Conservation (phyloP, 208 protist genomes). For the Leishmania turanica region DNA sequence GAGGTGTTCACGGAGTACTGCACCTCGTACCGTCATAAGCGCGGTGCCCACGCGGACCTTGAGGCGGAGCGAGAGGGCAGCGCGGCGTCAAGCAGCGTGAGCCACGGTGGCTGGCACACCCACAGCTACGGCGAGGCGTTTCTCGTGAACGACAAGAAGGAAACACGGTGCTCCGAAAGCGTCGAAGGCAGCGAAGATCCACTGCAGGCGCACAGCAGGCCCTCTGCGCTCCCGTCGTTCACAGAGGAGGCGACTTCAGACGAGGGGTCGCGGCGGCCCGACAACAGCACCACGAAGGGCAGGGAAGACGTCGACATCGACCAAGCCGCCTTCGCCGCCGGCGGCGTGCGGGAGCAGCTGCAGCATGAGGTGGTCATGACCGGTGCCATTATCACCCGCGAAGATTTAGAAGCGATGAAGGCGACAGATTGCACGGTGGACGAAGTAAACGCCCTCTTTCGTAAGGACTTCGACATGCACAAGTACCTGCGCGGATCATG, state of each 20-base stretch:
- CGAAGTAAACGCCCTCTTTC: conserved; percentile 85
- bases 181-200: background rate
- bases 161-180: background rate
- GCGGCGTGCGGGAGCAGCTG: background rate
- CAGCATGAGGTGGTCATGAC: background rate
- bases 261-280: background rate
- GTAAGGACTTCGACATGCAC: conserved; percentile 68
- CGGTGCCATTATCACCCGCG: conserved; percentile 41
- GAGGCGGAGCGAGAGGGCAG: background rate
- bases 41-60: background rate
- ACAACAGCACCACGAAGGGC: background rate
- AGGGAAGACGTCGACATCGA: background rate
- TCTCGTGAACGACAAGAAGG: conserved; percentile 1
- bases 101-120: background rate
- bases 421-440: conserved; percentile 73
- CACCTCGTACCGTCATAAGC: conserved; percentile 36
- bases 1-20: conserved; percentile 83
- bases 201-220: background rate
- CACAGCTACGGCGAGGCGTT: conserved; percentile 28
- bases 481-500: conserved; percentile 58
- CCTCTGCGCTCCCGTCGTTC: background rate
- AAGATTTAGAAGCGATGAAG: conserved; percentile 63
- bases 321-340: background rate
- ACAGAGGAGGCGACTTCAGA: background rate
- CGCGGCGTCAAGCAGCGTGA: background rate